Percentiles rank a stretch among this genome's conserved stretches.
Conservation (phyloP, 345 rosid species). For the Citrus cavaleriei region DNA sequence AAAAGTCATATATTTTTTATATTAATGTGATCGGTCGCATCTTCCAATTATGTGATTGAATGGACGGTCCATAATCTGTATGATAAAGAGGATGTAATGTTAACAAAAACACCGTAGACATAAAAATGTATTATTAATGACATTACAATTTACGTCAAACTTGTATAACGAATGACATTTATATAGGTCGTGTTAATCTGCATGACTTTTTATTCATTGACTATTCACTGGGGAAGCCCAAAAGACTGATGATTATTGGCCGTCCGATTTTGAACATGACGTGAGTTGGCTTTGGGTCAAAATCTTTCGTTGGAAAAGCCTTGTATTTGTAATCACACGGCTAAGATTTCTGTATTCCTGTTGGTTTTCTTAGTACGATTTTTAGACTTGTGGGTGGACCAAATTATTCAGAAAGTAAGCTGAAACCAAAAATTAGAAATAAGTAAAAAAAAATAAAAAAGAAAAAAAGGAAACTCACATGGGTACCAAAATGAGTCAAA, state of each 20-base stretch:
- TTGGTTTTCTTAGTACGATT: background rate
- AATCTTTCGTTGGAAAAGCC: constrained; percentile 7
- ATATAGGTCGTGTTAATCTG: background rate
- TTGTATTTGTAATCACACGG: background rate
- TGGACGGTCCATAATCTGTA: background rate
- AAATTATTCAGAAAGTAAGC: background rate
- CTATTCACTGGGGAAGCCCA: background rate
- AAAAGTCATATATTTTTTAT: too few species aligned
- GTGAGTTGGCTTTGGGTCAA: constrained; percentile 14
- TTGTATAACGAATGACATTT: too few species aligned
- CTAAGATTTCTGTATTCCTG: background rate
- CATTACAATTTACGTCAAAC: background rate
- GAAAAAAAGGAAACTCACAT: background rate
- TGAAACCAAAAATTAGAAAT: background rate
- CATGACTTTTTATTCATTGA: constrained; percentile 13
- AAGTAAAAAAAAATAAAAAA: too few species aligned
- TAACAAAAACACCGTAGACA: background rate
- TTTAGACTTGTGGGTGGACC: constrained; percentile 7
- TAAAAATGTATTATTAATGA: background rate
- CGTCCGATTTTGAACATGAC: constrained; percentile 19
- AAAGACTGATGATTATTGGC: constrained; percentile 2
- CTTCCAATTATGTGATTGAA: background rate
- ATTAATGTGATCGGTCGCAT: background rate
- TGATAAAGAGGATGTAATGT: background rate
- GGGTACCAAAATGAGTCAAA: constrained; percentile 22